A percentile compares a stretch with the other conserved stretches of the same genome.
These are phyloP conservation scores for Irpex sp. DNA, from an alignment of 1,284 basidiomycete genomes.

Conservation along the genomic window DNA sequence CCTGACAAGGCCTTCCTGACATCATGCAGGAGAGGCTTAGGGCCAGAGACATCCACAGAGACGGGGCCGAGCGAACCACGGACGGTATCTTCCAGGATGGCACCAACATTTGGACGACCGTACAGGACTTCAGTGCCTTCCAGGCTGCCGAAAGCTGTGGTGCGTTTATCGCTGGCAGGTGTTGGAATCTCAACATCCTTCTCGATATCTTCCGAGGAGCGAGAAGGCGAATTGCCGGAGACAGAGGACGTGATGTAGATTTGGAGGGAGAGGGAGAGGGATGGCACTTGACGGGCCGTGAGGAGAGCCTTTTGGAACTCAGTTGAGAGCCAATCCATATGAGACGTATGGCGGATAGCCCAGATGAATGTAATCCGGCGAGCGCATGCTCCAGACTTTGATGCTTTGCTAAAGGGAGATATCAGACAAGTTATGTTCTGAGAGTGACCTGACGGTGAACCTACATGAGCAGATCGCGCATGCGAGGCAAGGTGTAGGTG, in stretches of 20 bases:
- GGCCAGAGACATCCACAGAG: slow-evolving; percentile 43
- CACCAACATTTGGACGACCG: slow-evolving; percentile 27
- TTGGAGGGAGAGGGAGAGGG: slow-evolving; percentile 26
- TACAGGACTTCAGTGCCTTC: slow-evolving; percentile 4
- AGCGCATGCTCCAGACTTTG: slow-evolving; percentile 25
- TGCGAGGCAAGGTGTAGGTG: slow-evolving; percentile 45
- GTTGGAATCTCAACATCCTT: slow-evolving; percentile 7
- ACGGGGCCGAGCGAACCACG: slow-evolving; percentile 20
- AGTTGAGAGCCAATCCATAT: slow-evolving; percentile 40
- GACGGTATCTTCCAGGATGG: slow-evolving; percentile 24
- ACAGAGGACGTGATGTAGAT: slow-evolving; percentile 33
- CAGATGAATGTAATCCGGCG: slow-evolving; percentile 40
- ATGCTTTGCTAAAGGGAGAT: slow-evolving; percentile 19
- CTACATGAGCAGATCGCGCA: slow-evolving; percentile 41
- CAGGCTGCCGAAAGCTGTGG: background rate
- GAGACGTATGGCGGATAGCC: slow-evolving; percentile 38
- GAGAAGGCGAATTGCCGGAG: background rate
- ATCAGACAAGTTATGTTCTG: background rate
- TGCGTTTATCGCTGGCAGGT: background rate
- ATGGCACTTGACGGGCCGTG: slow-evolving; percentile 26
- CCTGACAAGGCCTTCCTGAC: slow-evolving; percentile 38
- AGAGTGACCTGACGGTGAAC: slow-evolving; percentile 6
- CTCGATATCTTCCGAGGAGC: slow-evolving; percentile 2
- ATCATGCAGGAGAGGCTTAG: slow-evolving; percentile 34
- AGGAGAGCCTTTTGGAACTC: slow-evolving; percentile 30